phyloP scores from a whole-genome alignment of 108 stramenopile species.

The Schizochytrium sp. region DNA sequence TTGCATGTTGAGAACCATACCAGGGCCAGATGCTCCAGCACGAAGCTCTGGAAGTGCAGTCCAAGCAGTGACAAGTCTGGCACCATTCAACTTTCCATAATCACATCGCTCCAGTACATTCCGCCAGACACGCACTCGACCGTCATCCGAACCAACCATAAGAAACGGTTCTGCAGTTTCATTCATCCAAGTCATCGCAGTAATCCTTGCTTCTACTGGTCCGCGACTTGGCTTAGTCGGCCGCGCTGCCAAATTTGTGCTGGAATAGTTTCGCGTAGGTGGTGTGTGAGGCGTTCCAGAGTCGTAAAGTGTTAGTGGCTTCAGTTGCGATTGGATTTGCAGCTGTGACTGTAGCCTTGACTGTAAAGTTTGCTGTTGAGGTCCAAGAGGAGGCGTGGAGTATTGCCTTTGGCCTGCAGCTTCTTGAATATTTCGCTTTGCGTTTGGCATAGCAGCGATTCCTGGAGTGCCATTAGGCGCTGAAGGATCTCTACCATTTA shows the following conservation, averaged over 20 bases:
- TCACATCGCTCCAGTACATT: constrained; percentile 82
- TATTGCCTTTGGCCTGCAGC: constrained; percentile 36
- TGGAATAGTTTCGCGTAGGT: too few relatives aligned
- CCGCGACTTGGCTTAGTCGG: constrained; percentile 65
- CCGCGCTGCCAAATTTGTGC: not conserved
- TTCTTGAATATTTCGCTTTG: constrained; percentile 31
- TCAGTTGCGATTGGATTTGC: not conserved
- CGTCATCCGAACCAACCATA: constrained; percentile 90
- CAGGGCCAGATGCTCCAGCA: constrained; percentile 79
- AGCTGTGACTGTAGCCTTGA: constrained; percentile 66
- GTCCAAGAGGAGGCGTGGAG: constrained; percentile 13
- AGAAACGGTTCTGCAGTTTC: constrained; percentile 81
- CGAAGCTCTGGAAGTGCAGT: constrained; percentile 84
- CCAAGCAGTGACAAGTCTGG: constrained; percentile 85
- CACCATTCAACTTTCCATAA: constrained; percentile 66
- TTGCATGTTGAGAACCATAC: constrained; percentile 89
- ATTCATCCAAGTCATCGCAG: constrained; percentile 91
- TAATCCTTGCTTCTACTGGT: constrained; percentile 81
- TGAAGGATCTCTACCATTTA: too few relatives aligned
- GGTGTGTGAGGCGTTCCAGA: not conserved
- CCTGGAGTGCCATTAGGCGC: too few relatives aligned
- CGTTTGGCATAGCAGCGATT: too few relatives aligned
- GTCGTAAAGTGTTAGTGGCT: too few relatives aligned
- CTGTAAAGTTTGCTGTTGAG: not conserved
- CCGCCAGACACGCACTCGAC: constrained; percentile 88